phyloP scores from a whole-genome alignment of 2,329 filamentous ascomycete species.

The Aspergillus sp. region DNA sequence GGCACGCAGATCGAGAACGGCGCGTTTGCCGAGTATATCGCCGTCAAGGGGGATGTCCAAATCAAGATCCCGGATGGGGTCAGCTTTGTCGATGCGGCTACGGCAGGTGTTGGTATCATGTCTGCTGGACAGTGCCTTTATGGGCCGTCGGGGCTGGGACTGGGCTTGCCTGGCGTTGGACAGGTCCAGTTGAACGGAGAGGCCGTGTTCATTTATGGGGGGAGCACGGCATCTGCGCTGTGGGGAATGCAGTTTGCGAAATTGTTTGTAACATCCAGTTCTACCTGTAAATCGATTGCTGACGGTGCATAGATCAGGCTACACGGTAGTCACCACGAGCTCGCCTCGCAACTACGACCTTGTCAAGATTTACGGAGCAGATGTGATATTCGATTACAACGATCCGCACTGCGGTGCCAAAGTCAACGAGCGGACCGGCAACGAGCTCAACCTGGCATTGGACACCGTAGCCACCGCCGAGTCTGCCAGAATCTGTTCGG shows the following conservation, averaged over 20 bases:
- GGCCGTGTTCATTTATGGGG: conserved; percentile 5
- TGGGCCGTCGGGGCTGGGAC: background rate
- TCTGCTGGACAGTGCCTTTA: conserved; percentile 12
- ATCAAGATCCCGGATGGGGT: conserved; percentile 30
- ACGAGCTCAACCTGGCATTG: conserved; percentile 17
- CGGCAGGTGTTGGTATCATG: conserved; percentile 26
- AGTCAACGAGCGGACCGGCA: conserved; percentile 22
- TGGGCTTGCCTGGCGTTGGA: background rate
- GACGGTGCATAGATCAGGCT: background rate
- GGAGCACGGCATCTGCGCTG: background rate
- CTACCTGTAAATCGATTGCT: background rate
- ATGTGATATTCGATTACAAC: conserved; percentile 33
- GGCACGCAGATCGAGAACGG: conserved; percentile 24
- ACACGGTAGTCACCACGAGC: background rate
- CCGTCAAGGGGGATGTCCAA: conserved; percentile 25
- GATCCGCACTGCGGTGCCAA: conserved; percentile 12
- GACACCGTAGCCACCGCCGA: conserved; percentile 21
- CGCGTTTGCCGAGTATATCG: conserved; percentile 37
- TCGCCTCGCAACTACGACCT: conserved; percentile 9
- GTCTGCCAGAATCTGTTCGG: conserved; percentile 18
- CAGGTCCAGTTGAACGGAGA: background rate
- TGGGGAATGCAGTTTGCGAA: conserved; percentile 8
- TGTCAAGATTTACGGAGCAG: conserved; percentile 26
- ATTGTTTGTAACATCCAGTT: background rate
- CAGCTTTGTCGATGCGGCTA: conserved; percentile 30